phyloP scores from a whole-genome alignment of 306 rosid species.

The Acacia acuminata region DNA sequence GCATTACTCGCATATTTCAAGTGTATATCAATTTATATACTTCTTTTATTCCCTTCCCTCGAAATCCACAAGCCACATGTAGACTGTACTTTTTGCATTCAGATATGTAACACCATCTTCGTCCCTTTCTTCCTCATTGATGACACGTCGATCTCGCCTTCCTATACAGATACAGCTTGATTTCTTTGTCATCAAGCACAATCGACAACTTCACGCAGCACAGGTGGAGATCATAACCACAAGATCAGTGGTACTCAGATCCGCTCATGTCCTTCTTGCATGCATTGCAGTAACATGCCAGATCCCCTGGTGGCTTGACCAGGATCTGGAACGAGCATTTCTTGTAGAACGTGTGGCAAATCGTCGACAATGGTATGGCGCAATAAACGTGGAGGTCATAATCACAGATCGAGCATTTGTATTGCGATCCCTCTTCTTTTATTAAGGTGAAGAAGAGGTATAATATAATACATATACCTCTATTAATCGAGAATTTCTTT shows the following conservation, averaged over 20 bases:
- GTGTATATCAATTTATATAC: too few relatives aligned
- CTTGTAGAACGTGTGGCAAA: constrained; percentile 79
- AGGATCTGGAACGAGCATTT: constrained; percentile 83
- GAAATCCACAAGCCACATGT: constrained; percentile 71
- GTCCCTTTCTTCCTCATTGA: constrained; percentile 73
- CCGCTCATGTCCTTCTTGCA: constrained; percentile 82
- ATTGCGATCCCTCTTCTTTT: constrained; percentile 51
- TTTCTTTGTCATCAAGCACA: constrained; percentile 70
- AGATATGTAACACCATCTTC: constrained; percentile 94
- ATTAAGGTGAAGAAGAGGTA: too few relatives aligned
- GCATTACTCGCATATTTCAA: too few relatives aligned
- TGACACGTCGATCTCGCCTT: constrained; percentile 78
- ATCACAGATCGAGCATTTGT: constrained; percentile 72
- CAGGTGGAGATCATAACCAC: constrained; percentile 90
- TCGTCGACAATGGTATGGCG: constrained; percentile 51
- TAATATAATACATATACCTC: too few relatives aligned
- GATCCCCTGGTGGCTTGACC: constrained; percentile 55
- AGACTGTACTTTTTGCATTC: constrained; percentile 79
- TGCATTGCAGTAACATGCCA: constrained; percentile 78
- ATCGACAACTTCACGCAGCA: constrained; percentile 89
- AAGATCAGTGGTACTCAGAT: constrained; percentile 66
- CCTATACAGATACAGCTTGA: constrained; percentile 58
- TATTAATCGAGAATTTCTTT: too few relatives aligned
- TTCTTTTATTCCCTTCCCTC: too few relatives aligned
- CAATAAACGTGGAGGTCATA: constrained; percentile 90